These are phyloP conservation scores for Cystofilobasidium capitatum DNA, from an alignment of 768 basidiomycete genomes.

Conservation along the genomic window DNA sequence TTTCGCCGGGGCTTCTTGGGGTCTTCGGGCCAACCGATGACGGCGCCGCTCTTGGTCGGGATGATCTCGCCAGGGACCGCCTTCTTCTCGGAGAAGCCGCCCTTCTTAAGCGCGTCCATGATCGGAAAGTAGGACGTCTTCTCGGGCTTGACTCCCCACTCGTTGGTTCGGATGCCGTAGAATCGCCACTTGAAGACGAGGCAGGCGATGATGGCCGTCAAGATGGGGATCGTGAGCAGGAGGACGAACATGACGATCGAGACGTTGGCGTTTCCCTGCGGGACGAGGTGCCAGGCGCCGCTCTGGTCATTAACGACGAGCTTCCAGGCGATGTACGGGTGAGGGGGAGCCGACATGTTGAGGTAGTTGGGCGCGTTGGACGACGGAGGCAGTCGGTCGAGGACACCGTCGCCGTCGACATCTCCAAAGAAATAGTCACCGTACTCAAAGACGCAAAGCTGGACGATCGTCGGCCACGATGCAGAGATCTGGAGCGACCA, in stretches of 20 bases:
- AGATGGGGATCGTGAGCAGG: constrained; percentile 65
- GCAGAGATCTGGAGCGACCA: constrained; percentile 88
- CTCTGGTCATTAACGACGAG: constrained; percentile 66
- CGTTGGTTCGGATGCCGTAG: constrained; percentile 91
- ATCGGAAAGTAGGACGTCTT: constrained; percentile 75
- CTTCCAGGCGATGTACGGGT: constrained; percentile 79
- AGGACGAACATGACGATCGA: constrained; percentile 83
- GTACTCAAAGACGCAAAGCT: constrained; percentile 82
- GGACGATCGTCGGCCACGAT: constrained; percentile 77
- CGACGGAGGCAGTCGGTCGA: constrained; percentile 87
- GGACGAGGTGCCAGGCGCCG: constrained; percentile 66
- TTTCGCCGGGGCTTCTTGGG: constrained; percentile 72
- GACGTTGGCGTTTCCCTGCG: constrained; percentile 68
- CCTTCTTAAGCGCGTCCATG: constrained; percentile 56
- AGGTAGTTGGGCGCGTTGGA: constrained; percentile 68
- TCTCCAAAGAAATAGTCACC: constrained; percentile 93
- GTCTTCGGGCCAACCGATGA: constrained; percentile 92
- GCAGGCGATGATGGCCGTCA: constrained; percentile 75
- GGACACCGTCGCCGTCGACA: constrained; percentile 69
- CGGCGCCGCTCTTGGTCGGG: constrained; percentile 26
- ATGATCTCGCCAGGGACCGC: constrained; percentile 47
- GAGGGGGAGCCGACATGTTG: constrained; percentile 83
- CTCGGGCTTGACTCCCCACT: constrained; percentile 67
- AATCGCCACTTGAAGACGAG: constrained; percentile 88
- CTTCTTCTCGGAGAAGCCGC: constrained; percentile 13